Percentiles rank a stretch among this genome's conserved stretches.
Conservation (phyloP, 352 stramenopile genomes). For the Globisporangium megalacanthum region DNA sequence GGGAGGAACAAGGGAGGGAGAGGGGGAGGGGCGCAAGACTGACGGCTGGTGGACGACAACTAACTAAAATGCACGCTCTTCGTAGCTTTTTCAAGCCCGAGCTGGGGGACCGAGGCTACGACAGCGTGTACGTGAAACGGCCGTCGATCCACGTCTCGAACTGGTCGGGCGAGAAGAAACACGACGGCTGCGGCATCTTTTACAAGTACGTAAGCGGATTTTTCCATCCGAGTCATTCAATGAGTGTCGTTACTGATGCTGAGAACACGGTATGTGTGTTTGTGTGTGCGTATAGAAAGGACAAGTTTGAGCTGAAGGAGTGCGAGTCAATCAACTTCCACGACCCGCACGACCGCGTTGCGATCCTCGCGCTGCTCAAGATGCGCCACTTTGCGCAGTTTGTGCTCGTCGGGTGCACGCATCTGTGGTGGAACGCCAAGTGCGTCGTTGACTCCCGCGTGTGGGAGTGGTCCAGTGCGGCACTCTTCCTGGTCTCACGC, state of each 20-base stretch:
- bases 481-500: background rate
- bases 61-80: too few species aligned
- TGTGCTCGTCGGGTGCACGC: conserved; percentile 76
- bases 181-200: conserved; percentile 85
- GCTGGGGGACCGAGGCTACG: conserved; percentile 66
- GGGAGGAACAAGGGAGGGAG: too few species aligned
- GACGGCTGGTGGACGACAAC: background rate
- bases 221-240: too few species aligned
- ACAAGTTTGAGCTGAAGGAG: conserved; percentile 84
- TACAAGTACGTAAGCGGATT: conserved; percentile 84
- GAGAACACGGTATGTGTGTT: too few species aligned
- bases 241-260: too few species aligned
- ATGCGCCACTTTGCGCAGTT: conserved; percentile 79
- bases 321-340: conserved; percentile 85
- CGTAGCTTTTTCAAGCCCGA: conserved; percentile 77
- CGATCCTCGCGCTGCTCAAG: conserved; percentile 80
- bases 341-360: conserved; percentile 80
- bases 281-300: conserved; percentile 37
- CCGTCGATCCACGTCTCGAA: conserved; percentile 82
- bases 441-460: too few species aligned
- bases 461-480: too few species aligned
- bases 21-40: too few species aligned
- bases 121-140: conserved; percentile 83
- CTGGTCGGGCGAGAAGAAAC: conserved; percentile 86
- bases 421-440: conserved; percentile 87